Evolutionary conservation across 2,329 filamentous ascomycete species (phyloP).

Genomic region (Emmonsia crescens): DNA sequence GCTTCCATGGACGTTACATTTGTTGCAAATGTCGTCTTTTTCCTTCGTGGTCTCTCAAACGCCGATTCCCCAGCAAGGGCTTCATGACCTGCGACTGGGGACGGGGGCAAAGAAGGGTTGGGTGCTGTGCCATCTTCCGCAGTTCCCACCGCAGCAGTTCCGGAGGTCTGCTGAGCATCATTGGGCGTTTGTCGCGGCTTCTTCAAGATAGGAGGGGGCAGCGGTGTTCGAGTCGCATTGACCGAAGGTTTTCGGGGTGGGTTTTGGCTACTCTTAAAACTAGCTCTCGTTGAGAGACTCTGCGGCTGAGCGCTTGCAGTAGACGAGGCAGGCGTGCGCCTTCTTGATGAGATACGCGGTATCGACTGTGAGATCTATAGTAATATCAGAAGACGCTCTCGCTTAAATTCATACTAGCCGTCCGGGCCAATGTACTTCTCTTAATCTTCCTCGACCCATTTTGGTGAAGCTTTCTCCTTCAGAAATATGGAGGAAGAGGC

Average conservation of each 20-base stretch:
- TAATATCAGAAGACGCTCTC: background rate
- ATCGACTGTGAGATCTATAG: slow-evolving; percentile 1
- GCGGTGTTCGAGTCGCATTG: slow-evolving; percentile 11
- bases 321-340: background rate
- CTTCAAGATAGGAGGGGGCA: slow-evolving; percentile 31
- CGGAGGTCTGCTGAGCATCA: background rate
- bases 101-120: background rate
- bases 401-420: background rate
- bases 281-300: background rate
- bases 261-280: background rate
- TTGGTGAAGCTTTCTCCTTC: slow-evolving; percentile 19
- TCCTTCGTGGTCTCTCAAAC: slow-evolving; percentile 2
- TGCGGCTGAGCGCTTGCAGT: background rate
- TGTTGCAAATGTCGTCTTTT: slow-evolving; percentile 10
- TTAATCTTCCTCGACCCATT: slow-evolving; percentile 12
- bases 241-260: slow-evolving; percentile 3
- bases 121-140: slow-evolving; percentile 15
- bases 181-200: slow-evolving; percentile 25
- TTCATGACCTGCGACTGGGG: background rate
- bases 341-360: background rate
- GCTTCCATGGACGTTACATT: slow-evolving; percentile 4
- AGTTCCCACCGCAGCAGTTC: slow-evolving; percentile 20
- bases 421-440: slow-evolving; percentile 8
- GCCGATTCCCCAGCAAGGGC: background rate
- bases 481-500: slow-evolving; percentile 36